Evolutionary conservation across 139 green algal genomes (phyloP), one percentile per base, ranked within the genome.

Genomic region (Coelastrella sp.): DNA sequence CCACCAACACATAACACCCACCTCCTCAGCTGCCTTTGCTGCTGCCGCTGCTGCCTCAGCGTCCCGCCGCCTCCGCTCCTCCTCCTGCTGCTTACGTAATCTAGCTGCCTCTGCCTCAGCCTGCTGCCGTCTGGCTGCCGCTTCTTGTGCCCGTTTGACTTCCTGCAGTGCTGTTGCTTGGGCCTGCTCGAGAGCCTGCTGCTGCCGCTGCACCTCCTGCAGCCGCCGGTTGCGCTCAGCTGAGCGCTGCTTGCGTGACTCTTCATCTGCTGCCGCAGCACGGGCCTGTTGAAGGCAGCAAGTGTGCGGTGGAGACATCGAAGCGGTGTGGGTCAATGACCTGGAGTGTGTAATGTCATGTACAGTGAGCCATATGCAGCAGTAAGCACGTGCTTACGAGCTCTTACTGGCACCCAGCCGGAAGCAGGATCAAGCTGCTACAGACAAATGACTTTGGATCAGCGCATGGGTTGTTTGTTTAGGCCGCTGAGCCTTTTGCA

Each of bases 111-210:
- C 84, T 73, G 84, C 84, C 68, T 80, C 84, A 20, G 64, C 83
- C 71, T 74, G 68, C 71, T 89, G 84, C 84, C 22, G 65, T 17
- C 68, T 73, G 0, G 58, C 73, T 54, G 85, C 85, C 59, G 83
- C 85, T 59, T 89, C 47, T 19, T 89, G 66, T 11, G 71, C 73
- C 5, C 73, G 47, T 20, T 73, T 78, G 68, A 83, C 17, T 56
- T 89, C 73, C 56, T 90, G 85, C n/a, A 90, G 6, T 17, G 85
- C 74, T 17, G 22, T 90, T 16, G 73, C 73, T 23, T 61, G 54
- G 14, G 73, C 73, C n/a, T 73, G 56, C 85, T 90, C 56, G 58
- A 90, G 85, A 4, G 85, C 85, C 20, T 79, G 73, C 85, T 90
- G 85, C 73, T 90, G 85, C 57, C 47, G 47, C 74, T 90, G 73